phyloP scores from a whole-genome alignment of 495 filamentous ascomycete species.

The Chaetomium cochliodes region DNA sequence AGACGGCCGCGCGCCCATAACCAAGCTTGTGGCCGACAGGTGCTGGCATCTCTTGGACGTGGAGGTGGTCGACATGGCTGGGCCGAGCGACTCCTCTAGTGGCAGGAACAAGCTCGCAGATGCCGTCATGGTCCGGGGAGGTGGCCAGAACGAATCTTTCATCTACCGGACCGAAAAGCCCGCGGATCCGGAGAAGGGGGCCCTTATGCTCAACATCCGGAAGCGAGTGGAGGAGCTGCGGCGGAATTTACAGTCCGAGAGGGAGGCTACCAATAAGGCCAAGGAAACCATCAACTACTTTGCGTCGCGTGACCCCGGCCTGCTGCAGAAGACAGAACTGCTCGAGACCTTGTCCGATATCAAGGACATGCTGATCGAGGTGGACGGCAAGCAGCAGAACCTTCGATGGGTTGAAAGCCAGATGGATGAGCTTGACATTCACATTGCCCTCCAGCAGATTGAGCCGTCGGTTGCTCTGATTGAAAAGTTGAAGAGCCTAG shows the following conservation, averaged over 20 bases:
- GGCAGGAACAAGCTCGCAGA: slow-evolving; percentile 70
- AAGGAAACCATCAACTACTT: slow-evolving; percentile 82
- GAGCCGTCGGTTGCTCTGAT: slow-evolving; percentile 78
- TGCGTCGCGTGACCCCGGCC: slow-evolving; percentile 64
- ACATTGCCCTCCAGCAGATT: slow-evolving; percentile 88
- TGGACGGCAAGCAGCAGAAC: slow-evolving; percentile 94
- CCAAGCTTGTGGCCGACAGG: slow-evolving; percentile 84
- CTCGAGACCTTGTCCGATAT: slow-evolving; percentile 66
- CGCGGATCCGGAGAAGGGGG: slow-evolving; percentile 69
- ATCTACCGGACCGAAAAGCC: slow-evolving; percentile 83
- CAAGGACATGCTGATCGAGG: slow-evolving; percentile 83
- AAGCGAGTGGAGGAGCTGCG: slow-evolving; percentile 90
- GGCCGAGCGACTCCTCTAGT: slow-evolving; percentile 55
- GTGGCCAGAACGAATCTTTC: slow-evolving; percentile 80
- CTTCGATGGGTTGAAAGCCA: slow-evolving; percentile 92
- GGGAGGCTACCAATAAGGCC: slow-evolving; percentile 71
- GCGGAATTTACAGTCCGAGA: slow-evolving; percentile 75
- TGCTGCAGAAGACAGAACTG: slow-evolving; percentile 69
- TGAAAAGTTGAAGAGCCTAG: slow-evolving; percentile 77
- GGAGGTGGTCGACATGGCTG: slow-evolving; percentile 83
- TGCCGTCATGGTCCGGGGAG: slow-evolving; percentile 82
- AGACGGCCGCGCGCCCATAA: slow-evolving; percentile 59
- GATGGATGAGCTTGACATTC: slow-evolving; percentile 93
- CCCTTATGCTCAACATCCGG: slow-evolving; percentile 80
- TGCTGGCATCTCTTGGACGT: slow-evolving; percentile 95